Conservation (phyloP, 2,329 filamentous ascomycete genomes). For the Xylariaceae sp. region DNA sequence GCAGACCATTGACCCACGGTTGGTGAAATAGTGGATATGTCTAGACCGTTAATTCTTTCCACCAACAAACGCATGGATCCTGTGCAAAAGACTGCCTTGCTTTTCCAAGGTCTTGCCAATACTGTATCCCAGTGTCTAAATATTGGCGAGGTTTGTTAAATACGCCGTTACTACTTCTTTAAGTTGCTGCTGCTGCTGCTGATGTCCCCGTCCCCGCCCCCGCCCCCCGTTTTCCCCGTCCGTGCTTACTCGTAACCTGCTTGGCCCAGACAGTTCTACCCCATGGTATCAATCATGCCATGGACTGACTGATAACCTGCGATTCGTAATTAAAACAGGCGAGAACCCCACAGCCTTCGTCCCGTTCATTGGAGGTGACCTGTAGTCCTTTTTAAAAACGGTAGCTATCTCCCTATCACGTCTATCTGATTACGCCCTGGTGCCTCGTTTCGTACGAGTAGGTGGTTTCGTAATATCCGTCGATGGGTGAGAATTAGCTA, state of each 20-base stretch:
- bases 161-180: background rate
- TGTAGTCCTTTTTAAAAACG: too few relatives aligned
- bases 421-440: too few relatives aligned
- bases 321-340: background rate
- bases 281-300: background rate
- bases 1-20: slow-evolving; percentile 20
- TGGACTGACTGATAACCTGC: background rate
- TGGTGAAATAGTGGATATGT: slow-evolving; percentile 26
- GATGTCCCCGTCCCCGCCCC: background rate
- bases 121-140: background rate
- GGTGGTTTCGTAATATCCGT: too few relatives aligned
- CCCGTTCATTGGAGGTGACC: too few relatives aligned
- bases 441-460: too few relatives aligned
- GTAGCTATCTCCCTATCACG: too few relatives aligned
- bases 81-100: slow-evolving; percentile 22
- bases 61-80: slow-evolving; percentile 24
- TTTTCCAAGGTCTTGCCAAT: slow-evolving; percentile 8
- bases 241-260: background rate
- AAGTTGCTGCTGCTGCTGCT: background rate
- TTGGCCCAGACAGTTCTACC: background rate
- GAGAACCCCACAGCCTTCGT: background rate
- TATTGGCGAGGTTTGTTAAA: background rate
- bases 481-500: too few relatives aligned
- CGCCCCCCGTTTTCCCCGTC: background rate
- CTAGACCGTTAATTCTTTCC: slow-evolving; percentile 34